Evolutionary conservation across 78 protist species (phyloP).

Genomic region (Guillardia theta): DNA sequence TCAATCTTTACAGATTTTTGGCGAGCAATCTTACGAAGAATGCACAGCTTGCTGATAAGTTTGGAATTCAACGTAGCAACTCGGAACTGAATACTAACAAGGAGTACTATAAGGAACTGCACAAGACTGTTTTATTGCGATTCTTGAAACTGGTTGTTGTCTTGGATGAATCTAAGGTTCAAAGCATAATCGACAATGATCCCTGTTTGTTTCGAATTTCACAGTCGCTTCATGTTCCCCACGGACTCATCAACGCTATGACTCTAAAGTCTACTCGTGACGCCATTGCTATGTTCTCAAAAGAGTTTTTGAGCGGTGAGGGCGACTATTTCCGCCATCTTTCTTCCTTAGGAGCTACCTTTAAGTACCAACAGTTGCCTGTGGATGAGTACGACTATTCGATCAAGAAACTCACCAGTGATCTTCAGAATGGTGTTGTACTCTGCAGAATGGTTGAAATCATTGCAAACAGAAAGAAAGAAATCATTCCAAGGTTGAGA

Average conservation of each 20-base stretch:
- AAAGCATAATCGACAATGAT: neutral
- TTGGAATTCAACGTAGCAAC: too few relatives aligned
- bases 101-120: neutral
- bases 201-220: neutral
- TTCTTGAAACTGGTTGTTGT: neutral
- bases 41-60: neutral
- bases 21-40: neutral
- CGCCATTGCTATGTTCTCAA: neutral
- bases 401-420: neutral
- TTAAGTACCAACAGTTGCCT: neutral
- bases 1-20: neutral
- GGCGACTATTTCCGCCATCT: constrained; percentile 6
- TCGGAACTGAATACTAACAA: neutral
- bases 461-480: neutral
- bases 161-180: neutral
- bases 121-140: neutral
- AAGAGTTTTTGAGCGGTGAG: neutral
- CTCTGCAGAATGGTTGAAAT: neutral
- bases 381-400: neutral
- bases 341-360: neutral
- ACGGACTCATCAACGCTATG: neutral
- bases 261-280: neutral
- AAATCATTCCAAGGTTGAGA: neutral
- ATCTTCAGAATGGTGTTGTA: neutral
- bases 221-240: neutral